Percentiles rank a stretch among this genome's conserved stretches.
Evolutionary conservation across 2,329 filamentous ascomycete genomes (phyloP).

Genomic region (Sclerotinia glacialis): DNA sequence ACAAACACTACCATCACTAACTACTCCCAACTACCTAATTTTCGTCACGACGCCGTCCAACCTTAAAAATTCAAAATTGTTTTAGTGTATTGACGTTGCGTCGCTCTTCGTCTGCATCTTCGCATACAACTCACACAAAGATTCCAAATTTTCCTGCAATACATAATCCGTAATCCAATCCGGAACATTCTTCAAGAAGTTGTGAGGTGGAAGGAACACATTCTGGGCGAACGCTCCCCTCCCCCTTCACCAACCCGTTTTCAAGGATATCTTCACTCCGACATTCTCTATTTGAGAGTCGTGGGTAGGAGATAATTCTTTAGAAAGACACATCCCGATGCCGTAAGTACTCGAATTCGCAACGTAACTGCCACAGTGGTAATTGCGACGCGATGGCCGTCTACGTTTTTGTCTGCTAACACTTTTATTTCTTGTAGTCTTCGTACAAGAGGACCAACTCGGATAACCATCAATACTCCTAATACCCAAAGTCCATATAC

Average conservation of each 20-base stretch:
- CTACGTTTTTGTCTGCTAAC: conserved; percentile 10
- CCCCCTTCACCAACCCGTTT: conserved; percentile 26
- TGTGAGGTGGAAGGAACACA: conserved; percentile 8
- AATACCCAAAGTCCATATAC: conserved; percentile 20
- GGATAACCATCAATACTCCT: conserved; percentile 32
- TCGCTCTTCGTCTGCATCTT: conserved; percentile 4
- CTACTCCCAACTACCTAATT: neutral
- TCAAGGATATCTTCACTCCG: conserved; percentile 38
- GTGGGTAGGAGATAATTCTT: conserved; percentile 38
- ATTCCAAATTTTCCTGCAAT: neutral
- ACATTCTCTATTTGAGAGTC: conserved; percentile 39
- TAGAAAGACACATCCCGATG: conserved; percentile 29
- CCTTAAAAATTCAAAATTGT: conserved; percentile 9
- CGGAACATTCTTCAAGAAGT: conserved; percentile 7
- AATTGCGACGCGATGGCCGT: conserved; percentile 10
- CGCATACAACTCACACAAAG: neutral
- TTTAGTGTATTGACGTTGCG: neutral
- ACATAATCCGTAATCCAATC: conserved; percentile 12
- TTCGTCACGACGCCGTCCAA: conserved; percentile 4
- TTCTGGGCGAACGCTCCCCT: conserved; percentile 17
- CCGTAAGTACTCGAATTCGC: conserved; percentile 24
- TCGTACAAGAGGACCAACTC: conserved; percentile 10
- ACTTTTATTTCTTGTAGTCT: neutral
- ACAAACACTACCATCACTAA: conserved; percentile 3
- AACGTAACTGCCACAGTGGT: conserved; percentile 5